Evolutionary conservation across 2,329 filamentous ascomycete species (phyloP).

Genomic region (Aureobasidium namibiae): DNA sequence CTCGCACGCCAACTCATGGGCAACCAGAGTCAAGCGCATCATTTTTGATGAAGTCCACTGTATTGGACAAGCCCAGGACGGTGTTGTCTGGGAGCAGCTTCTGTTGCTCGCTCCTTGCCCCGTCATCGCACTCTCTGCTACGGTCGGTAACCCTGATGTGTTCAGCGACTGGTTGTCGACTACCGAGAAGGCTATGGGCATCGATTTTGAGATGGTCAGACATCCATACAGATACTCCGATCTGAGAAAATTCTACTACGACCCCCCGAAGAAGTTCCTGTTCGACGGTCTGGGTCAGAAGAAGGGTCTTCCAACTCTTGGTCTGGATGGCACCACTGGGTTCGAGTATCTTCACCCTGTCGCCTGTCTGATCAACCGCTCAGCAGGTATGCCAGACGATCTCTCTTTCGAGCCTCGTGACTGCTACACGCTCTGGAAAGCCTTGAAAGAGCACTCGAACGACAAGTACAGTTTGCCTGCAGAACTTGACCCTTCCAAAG

Average conservation of each 20-base stretch:
- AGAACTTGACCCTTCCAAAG: conserved; percentile 41
- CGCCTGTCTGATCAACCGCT: conserved; percentile 52
- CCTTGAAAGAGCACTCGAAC: conserved; percentile 53
- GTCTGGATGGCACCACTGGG: conserved; percentile 39
- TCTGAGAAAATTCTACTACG: conserved; percentile 64
- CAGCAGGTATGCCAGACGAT: conserved; percentile 58
- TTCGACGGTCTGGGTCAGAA: conserved; percentile 46
- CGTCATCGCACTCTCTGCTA: conserved; percentile 71
- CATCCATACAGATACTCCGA: conserved; percentile 67
- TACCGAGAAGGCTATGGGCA: conserved; percentile 56
- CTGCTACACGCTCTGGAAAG: conserved; percentile 57
- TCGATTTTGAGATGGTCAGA: conserved; percentile 58
- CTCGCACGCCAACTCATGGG: conserved; percentile 58
- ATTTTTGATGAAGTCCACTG: conserved; percentile 80
- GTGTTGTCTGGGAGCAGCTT: conserved; percentile 70
- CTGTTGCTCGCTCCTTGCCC: conserved; percentile 66
- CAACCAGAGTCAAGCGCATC: conserved; percentile 60
- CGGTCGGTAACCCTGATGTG: conserved; percentile 64
- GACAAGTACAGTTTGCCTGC: conserved; percentile 35
- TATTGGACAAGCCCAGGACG: conserved; percentile 69
- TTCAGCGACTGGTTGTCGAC: conserved; percentile 61
- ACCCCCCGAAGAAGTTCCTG: conserved; percentile 38
- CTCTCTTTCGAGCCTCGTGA: conserved; percentile 63
- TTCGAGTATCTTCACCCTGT: conserved; percentile 61
- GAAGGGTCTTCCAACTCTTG: conserved; percentile 33